phyloP scores from a whole-genome alignment of 768 basidiomycete genomes.

The Suillus discolor region DNA sequence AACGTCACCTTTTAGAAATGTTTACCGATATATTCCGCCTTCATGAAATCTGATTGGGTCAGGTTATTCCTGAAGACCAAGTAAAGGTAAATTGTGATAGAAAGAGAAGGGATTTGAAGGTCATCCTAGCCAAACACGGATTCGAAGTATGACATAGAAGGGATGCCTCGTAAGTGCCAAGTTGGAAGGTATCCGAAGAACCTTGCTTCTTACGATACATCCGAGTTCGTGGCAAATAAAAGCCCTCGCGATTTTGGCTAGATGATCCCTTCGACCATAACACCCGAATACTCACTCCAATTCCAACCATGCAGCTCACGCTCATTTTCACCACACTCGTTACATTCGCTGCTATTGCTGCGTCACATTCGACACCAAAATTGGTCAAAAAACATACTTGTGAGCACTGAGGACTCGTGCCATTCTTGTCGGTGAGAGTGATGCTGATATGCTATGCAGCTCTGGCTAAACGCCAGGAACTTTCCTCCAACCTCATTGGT shows the following conservation, averaged over 20 bases:
- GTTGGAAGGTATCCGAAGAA: not conserved
- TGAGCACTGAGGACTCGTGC: not conserved
- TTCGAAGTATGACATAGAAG: not conserved
- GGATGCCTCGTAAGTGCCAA: not conserved
- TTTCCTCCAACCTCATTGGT: not conserved
- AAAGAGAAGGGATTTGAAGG: not conserved
- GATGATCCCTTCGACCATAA: not conserved
- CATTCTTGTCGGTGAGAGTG: not conserved
- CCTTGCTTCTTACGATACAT: not conserved
- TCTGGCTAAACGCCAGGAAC: not conserved
- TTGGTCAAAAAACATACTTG: not conserved
- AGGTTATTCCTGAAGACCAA: not conserved
- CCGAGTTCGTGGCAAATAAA: not conserved
- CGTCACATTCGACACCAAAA: not conserved
- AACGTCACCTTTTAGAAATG: not conserved
- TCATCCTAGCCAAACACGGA: not conserved
- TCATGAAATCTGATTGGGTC: not conserved
- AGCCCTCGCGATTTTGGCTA: not conserved
- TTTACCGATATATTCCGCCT: not conserved
- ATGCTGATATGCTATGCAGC: not conserved
- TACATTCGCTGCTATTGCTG: not conserved
- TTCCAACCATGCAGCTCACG: not conserved
- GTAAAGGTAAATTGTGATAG: not conserved
- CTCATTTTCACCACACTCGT: not conserved
- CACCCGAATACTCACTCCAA: not conserved